Percentiles rank a stretch among this genome's conserved stretches.
Conservation (phyloP, 192 early-diverging fungal genomes). For the Cetraspora pellucida region DNA sequence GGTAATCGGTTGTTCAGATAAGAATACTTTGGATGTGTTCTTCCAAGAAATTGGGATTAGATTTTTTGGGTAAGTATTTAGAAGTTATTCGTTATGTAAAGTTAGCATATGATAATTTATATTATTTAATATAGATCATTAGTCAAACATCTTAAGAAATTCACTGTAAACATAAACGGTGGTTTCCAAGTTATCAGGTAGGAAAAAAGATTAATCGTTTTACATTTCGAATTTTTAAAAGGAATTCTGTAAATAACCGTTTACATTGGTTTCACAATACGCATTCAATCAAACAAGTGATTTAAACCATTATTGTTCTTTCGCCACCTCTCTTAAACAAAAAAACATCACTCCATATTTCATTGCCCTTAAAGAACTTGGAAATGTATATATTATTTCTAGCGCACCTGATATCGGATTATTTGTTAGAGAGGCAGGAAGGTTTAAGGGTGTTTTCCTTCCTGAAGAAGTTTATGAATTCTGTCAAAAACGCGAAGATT, state of each 20-base stretch:
- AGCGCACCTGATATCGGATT: constrained; percentile 69
- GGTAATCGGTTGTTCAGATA: constrained; percentile 76
- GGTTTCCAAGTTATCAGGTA: constrained; percentile 88
- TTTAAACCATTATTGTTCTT: constrained; percentile 79
- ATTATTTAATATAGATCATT: constrained; percentile 60
- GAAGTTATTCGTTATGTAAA: not conserved
- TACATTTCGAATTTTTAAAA: constrained; percentile 20
- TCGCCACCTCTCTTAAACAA: constrained; percentile 65
- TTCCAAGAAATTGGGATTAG: constrained; percentile 86
- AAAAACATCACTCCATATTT: constrained; percentile 70
- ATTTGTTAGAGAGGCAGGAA: constrained; percentile 75
- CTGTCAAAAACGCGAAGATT: constrained; percentile 74
- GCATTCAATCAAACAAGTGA: constrained; percentile 51
- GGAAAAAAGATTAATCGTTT: not conserved
- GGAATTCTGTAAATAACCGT: not conserved
- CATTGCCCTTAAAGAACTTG: constrained; percentile 76
- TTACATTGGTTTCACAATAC: not conserved
- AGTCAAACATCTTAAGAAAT: constrained; percentile 79
- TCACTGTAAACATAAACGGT: constrained; percentile 79
- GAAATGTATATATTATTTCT: constrained; percentile 79
- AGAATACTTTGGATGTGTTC: constrained; percentile 87
- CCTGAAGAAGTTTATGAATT: constrained; percentile 86
- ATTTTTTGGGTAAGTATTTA: constrained; percentile 74
- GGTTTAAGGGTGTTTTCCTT: constrained; percentile 72
- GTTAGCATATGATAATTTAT: constrained; percentile 1